Base-by-base conservation (phyloP, 2,329 filamentous ascomycete species). In the Fusarium liriodendri region DNA sequence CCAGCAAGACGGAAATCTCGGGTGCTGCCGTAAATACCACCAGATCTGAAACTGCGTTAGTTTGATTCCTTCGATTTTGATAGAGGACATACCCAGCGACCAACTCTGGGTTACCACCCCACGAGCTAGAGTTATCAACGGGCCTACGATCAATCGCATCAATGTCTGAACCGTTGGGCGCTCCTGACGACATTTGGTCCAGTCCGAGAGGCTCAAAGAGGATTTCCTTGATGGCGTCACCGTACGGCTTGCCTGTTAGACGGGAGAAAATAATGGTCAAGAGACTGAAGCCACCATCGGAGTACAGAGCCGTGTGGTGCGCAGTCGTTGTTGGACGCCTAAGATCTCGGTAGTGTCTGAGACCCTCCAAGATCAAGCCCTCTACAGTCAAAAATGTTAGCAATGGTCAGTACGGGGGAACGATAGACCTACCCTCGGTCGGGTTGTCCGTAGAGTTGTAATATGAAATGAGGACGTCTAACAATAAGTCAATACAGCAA, bases 291-390 rank as follows among this genome's bases (percentile, higher is more conserved):
- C 75, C 78, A 4, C 45, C 74, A 29, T 78, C 76, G 0, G 77
- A 79, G n/a, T 79, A 79, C 0, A 70, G 38, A 3, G 70, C 73
- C 70, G 47, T 77, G 67, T 22, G 58, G 25, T 59, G 76, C 0
- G 75, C 61, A 1, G 63, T n/a, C 13, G 55, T 45, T 0, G 74
- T 67, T 5, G 75, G 73, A 8, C 22, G 66, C 13, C 73, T 76
- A 1, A 7, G 13, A 25, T 76, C 58, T 1, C 70, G 66, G 67
- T 76, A 76, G 2, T 29, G 68, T 0, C 27, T 20, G 0, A 76
- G 25, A 2, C 76, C 62, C 0, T 16, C 75, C 71, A n/a, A 14
- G 16, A 20, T 37, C 7, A 37, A 14, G 8, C 14, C 35, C 35
- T 37, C 35, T 37, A 37, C 8, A 37, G 35, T 37, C 7, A 6